Base-by-base conservation (phyloP, 495 filamentous ascomycete genomes). In the Amphirosellinia nigrospora region DNA sequence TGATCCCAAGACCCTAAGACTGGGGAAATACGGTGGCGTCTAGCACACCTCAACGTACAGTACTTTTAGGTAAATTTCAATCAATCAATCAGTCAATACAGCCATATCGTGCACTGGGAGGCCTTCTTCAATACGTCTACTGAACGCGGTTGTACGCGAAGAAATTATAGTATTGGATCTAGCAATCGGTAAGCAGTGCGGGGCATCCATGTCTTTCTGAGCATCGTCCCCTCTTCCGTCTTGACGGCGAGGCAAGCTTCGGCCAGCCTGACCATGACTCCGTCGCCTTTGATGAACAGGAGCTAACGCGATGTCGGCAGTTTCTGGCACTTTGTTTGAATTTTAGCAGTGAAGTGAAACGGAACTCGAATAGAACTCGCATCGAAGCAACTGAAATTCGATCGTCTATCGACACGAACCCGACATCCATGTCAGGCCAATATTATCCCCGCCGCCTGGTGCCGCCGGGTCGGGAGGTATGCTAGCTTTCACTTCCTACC, bases 371-470 rank as follows among this genome's bases (percentile, higher is more conserved):
- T 2, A 36, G 53, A 36, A 9, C 4, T 62, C 19, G 28, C 30
- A 9, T 63, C 13, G 38, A 16, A 48, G 28, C 28, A 6, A 36
- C 30, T 15, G 32, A 26, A 30, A 15, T 41, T 16, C 32, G 10
- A 38, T n/a, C 19, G 16, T 11, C 23, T 26, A 9, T 26, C 28
- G 21, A 10, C 41, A 32, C 43, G 26, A 28, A 26, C 30, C 13
- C 70, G 28, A 23, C 46, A 50, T 41, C 52, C 16, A 58, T 78
- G 76, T 73, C 76, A 46, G 39, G 58, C 43, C 71, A 74, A 66
- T 76, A 76, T 48, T 78, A 76, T 73, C 72, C 74, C 76, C 77
- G 36, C 77, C 77, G 62, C 77, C 77, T 28, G 39, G 64, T 64
- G 66, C 71, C 45, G 71, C 63, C 64, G 70, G 73, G 34, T 58